phyloP scores from a whole-genome alignment of 441 rosid species.

The Melastoma candidum region DNA sequence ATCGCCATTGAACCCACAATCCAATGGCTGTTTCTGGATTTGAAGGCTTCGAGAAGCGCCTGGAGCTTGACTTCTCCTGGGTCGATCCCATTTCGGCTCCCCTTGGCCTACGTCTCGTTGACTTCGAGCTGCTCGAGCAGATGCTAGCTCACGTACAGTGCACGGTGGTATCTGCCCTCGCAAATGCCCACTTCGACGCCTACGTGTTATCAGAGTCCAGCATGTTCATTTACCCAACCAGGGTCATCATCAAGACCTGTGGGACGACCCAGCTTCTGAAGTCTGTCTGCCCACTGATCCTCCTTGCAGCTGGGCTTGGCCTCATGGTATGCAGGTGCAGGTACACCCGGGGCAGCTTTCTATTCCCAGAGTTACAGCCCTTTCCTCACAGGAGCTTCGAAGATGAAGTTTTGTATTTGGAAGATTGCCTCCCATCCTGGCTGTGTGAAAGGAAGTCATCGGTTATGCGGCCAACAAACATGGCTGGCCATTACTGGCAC shows the following conservation, averaged over 20 bases:
- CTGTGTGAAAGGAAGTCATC: slow-evolving; percentile 65
- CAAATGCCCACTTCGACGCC: slow-evolving; percentile 74
- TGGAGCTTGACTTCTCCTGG: slow-evolving; percentile 74
- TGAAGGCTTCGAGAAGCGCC: slow-evolving; percentile 91
- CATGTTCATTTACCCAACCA: slow-evolving; percentile 82
- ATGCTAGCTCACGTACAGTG: slow-evolving; percentile 71
- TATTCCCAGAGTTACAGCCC: slow-evolving; percentile 81
- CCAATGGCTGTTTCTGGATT: slow-evolving; percentile 81
- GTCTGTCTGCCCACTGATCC: slow-evolving; percentile 71
- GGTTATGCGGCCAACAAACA: slow-evolving; percentile 52
- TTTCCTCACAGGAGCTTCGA: slow-evolving; percentile 77
- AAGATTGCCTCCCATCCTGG: slow-evolving; percentile 43
- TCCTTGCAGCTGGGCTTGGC: slow-evolving; percentile 46
- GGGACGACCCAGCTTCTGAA: slow-evolving; percentile 94
- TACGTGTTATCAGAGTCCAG: slow-evolving; percentile 95
- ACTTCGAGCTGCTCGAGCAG: slow-evolving; percentile 50
- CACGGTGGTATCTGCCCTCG: slow-evolving; percentile 87
- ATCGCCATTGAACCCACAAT: no score
- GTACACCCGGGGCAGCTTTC: slow-evolving; percentile 87
- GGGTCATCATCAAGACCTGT: slow-evolving; percentile 91
- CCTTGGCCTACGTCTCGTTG: slow-evolving; percentile 68
- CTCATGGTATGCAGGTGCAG: slow-evolving; percentile 49
- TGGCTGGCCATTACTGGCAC: slow-evolving; percentile 70
- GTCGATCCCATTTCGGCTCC: slow-evolving; percentile 19
- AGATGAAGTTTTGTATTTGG: slow-evolving; percentile 62